Evolutionary conservation across 108 stramenopile species (phyloP), one percentile per base, ranked within the genome.

Genomic region (Conticribra guillardii): DNA sequence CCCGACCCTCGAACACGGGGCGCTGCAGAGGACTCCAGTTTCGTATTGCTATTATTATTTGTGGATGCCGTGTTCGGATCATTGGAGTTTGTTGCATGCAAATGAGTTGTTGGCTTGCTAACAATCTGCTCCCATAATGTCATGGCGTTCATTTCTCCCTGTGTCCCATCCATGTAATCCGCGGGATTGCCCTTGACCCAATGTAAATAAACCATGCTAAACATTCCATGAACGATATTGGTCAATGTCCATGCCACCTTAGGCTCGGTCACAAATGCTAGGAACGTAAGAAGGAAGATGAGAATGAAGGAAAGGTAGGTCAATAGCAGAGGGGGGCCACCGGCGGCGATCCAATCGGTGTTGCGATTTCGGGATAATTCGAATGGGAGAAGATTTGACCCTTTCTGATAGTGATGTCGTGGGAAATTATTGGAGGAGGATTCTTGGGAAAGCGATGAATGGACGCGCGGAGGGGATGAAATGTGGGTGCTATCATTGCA

Each of bases 71-170:
- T 32, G 19, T 30, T 37, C 2, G 29, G 14, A 22, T 46, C 34
- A 32, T 19, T 28, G 49, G 19, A 17, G 30, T 50, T 16, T 19
- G 49, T 27, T 22, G 47, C 15, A 33, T 64, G 60, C 60, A 60
- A 47, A 45, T 71, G 71, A 29, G 30, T 64, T 22, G 75, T 58
- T 16, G 75, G 80, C 53, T 65, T 76, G 54, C 76, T 71, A 24
- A 88, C 73, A 86, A 79, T 73, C 44, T 96, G 95, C 73, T 96
- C 95, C 90, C 90, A 96, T 22, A 82, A 66, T 23, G 95, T 96
- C 89, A 93, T 85, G 65, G 82, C 89, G 37, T 89, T 84, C 84
- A 92, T 79, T 67, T 92, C 90, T 24, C 89, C 89, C 50, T 89
- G 88, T 16, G 86, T 85, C 19, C 80, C 80, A 66, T 80, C 80